phyloP scores from a whole-genome alignment of 169 alveolate species.

The Plasmodium chabaudi region DNA sequence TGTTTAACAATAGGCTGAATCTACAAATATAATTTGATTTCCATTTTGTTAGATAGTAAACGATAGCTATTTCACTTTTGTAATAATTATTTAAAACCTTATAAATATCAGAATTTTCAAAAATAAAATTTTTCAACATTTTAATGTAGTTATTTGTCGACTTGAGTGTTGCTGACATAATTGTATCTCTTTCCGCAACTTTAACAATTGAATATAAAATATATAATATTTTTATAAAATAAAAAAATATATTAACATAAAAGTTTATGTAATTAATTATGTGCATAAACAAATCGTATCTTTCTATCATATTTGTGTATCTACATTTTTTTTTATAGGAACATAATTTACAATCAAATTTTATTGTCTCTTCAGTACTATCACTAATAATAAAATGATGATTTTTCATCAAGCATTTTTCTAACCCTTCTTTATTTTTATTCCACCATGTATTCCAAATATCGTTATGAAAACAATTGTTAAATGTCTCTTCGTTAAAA shows the following conservation, averaged over 20 bases:
- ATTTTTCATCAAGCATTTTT: too few species aligned
- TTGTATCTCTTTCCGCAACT: slow-evolving; percentile 48
- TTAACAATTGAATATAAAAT: slow-evolving; percentile 38
- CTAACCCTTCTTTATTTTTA: too few species aligned
- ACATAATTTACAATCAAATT: too few species aligned
- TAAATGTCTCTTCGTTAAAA: too few species aligned
- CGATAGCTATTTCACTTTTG: slow-evolving; percentile 43
- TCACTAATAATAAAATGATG: too few species aligned
- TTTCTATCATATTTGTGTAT: not conserved
- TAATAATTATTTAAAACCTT: slow-evolving; percentile 39
- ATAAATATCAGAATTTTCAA: slow-evolving; percentile 44
- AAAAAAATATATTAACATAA: slow-evolving; percentile 17
- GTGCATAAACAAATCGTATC: not conserved
- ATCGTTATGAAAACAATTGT: too few species aligned
- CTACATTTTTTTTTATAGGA: too few species aligned
- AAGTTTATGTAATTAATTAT: not conserved
- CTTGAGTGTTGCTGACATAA: slow-evolving; percentile 26
- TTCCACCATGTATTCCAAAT: too few species aligned
- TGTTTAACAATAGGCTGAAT: slow-evolving; percentile 13
- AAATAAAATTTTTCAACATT: slow-evolving; percentile 45
- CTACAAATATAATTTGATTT: slow-evolving; percentile 22
- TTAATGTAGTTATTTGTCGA: slow-evolving; percentile 46
- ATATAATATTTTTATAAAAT: slow-evolving; percentile 27
- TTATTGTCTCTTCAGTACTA: not conserved
- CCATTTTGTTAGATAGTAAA: slow-evolving; percentile 62